Evolutionary conservation across 305 asterid species (phyloP), one percentile per base, ranked within the genome.

Genomic region (Fraxinus ornus): DNA sequence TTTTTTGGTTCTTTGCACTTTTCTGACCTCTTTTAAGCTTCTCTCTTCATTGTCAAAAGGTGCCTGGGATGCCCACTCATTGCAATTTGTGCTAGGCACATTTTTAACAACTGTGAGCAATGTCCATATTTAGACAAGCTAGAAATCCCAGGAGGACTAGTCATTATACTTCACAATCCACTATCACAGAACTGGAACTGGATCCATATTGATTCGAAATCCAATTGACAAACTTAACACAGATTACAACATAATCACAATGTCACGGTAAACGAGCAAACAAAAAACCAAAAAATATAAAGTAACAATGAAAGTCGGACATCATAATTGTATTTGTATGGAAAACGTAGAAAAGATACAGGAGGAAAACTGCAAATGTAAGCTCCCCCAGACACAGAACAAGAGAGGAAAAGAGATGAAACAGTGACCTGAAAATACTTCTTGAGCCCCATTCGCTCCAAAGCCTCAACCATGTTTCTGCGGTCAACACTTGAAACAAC

Each of bases 401-500:
- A 55, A 22, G 47, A 24, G 62, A 47, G 72, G 81, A 83, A 22
- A 74, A 81, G 82, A 81, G 79, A 80, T 68, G 41, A 76, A 72
- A 82, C 78, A 75, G 66, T 36, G 24, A 94, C 99, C 99, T 91
- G 99, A 78, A 96, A 94, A 86, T 80, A 94, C 85, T 90, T 96
- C 86, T 86, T 88, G 70, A 96, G 92, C 49, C 97, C 97, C 97
- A 96, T 91, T 78, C 92, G 89, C 57, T 92, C 97, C 77, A 96
- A 88, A 47, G 93, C 81, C 22, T 90, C 93, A 71, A 92, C 91
- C 97, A 96, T 91, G 87, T 82, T 88, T 87, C 84, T 94, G 77
- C 97, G 93, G 83, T 91, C 97, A 84, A 96, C 92, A 88, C 94
- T 92, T 64, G 99, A 96, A 84, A 96, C 99, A 88, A 92, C 93